Evolutionary conservation across 1,284 basidiomycete species (phyloP), one percentile per base, ranked within the genome.

Genomic region (Ganoderma multipileum): DNA sequence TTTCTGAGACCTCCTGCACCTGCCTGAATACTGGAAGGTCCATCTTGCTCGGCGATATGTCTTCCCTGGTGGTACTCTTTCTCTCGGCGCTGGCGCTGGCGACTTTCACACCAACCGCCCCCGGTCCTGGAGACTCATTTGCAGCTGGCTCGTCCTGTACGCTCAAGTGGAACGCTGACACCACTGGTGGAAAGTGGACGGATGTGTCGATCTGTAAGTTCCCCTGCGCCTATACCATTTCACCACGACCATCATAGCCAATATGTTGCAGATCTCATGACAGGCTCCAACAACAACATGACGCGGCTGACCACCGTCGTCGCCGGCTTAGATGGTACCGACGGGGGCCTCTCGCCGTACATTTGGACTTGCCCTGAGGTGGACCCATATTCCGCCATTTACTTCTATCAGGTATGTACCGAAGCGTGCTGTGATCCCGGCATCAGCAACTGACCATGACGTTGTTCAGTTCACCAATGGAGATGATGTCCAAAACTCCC

Each of bases 311-410:
- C 74, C 0, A 76, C 73, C 54, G 81, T 83, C 23, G 73, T 71
- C 0, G 66, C 67, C 7, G 77, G 70, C 11, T 66, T 83, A 14
- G 79, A 83, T 68, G 83, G 81, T n/a, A 81, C 81, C 2, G 74
- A 81, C 61, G 3, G 73, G 1, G 73, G 64, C 55, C 71, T 80
- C 38, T 78, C 79, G 14, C 77, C 81, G 1, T 83, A 74, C 64
- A 74, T 65, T 20, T 83, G 81, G 81, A 79, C 75, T 28, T 83
- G 81, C 67, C 82, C 82, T 1, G 71, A 80, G n/a, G 81, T 83
- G 0, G 68, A 76, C 39, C 82, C 82, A 1, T 78, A 81, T 69
- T 79, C 81, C 5, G 70, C 73, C 26, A 82, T 83, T 23, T 84
- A 83, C 70, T 82, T 83, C 71, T 84, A 83, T 61, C 79, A 83